Evolutionary conservation across 805 yeast genomes (phyloP), one percentile per base, ranked within the genome.

Genomic region (Monosporozyma aquatica): DNA sequence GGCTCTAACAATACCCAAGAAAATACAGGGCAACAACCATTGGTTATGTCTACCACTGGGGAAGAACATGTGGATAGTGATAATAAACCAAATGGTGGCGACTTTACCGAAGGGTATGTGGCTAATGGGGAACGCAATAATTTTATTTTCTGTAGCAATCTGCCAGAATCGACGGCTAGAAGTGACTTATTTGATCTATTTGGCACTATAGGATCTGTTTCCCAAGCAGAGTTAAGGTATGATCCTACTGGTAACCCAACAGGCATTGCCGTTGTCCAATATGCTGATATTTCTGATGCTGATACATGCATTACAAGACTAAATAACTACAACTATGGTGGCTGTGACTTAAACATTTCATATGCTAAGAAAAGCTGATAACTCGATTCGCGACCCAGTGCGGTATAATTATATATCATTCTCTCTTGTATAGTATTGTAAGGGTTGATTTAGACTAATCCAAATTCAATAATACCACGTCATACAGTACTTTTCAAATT

Each of bases 81-180:
- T 6, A 21, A 17, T 6, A 21, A 34, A 25, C 25, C 23, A 4
- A 20, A 11, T 17, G 39, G 24, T 2, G 20, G 77, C 29, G 78
- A 69, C 7, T 84, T 87, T 60, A 76, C 87, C 11, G 75, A 71
- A 37, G 81, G 78, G 43, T 87, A 83, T 34, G 53, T 59, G 7
- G 84, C 82, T 2, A 66, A 70, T 36, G 87, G 86, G 34, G 73
- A 66, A 30, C 77, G 76, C 39, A 80, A 78, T 39, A 74, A 69
- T 26, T 70, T 75, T 18, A 73, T 90, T 36, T 82, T 66, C 57
- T 87, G 83, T 18, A 72, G 71, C 36, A 90, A 90, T 67, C 69
- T 90, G 56, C 97, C 97, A 24, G 86, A 76, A 71, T 81, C 87
- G 41, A 89, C 97, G n/a, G 76, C 87, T 25, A 79, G 80, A 50